phyloP scores from a whole-genome alignment of 192 early-diverging fungal genomes.

The Paraglomus brasilianum region DNA sequence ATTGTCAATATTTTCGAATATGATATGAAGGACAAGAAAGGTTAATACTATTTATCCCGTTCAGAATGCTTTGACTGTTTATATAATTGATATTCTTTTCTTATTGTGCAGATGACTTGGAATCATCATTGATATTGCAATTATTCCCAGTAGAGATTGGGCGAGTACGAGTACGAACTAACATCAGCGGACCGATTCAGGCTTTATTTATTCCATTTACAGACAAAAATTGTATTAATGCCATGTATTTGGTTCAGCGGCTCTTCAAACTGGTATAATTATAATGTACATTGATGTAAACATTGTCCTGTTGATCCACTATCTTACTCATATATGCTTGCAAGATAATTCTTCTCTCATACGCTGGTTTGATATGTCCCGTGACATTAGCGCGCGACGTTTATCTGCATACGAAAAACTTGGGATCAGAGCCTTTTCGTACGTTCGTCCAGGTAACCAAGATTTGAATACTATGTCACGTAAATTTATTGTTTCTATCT shows the following conservation, averaged over 20 bases:
- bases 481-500: not conserved
- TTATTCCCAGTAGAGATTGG: not conserved
- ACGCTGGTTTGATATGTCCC: constrained; percentile 17
- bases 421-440: not conserved
- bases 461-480: not conserved
- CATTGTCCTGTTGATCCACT: not conserved
- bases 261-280: constrained; percentile 17
- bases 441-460: constrained; percentile 16
- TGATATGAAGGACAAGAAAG: constrained; percentile 17
- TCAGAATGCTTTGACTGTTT: not conserved
- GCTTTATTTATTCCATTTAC: not conserved
- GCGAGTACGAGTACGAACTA: constrained; percentile 5
- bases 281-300: not conserved
- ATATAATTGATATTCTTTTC: not conserved
- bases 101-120: constrained; percentile 1
- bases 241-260: constrained; percentile 1
- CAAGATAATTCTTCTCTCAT: constrained; percentile 27
- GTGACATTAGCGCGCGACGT: constrained; percentile 2
- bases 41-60: not conserved
- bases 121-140: not conserved
- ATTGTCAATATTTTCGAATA: not conserved
- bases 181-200: constrained; percentile 5
- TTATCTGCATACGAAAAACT: constrained; percentile 7
- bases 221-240: constrained; percentile 7
- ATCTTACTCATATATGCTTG: not conserved